Evolutionary conservation across 352 stramenopile genomes (phyloP), one percentile per base, ranked within the genome.

Genomic region (Lagenidium sp.): DNA sequence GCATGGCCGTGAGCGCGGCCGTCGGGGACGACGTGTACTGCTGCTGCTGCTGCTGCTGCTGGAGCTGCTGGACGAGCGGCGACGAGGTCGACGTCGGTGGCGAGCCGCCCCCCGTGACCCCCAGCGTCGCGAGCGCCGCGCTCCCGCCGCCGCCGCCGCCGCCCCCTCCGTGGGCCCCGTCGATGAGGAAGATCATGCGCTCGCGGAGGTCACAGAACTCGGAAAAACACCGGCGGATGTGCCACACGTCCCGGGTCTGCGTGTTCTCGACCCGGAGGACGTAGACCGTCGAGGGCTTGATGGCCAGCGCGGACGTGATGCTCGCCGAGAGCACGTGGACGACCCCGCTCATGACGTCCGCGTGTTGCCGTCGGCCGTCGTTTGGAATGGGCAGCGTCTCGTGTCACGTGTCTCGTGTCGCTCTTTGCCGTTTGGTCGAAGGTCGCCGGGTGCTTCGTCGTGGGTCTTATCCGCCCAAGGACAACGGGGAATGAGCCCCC

Each of bases 261-360:
- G 44, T 47, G 53, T 82, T 74, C 37, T 82, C 68, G 22, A 86
- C 62, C 11, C 64, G 60, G 21, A 89, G 38, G 16, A 85, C 68
- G 61, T 89, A 89, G 20, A 89, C 60, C 0, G 76, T 89, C 6
- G 76, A 89, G 34, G 73, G 71, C 46, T 84, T 84, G 35, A 85
- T 61, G 7, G 67, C 74, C 21, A 86, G 49, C 12, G 73, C 74
- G 21, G 73, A 85, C 30, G 67, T 82, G 47, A 88, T 82, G 19
- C 48, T 66, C 36, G 63, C 69, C 15, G 68, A 69, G n/a, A 85
- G 51, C 13, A 68, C 41, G 43, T 75, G 65, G 16, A 68, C 59
- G 15, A 69, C 50, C 32, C 55, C 53, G 36, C 58, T 71, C 65
- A 81, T 79, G 28, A 32, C 28, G 28, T 15, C 8, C 28, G 28